Percentiles rank a stretch among this genome's conserved stretches.
Evolutionary conservation across 169 alveolate species (phyloP).

Genomic region (Miamiensis avidus): DNA sequence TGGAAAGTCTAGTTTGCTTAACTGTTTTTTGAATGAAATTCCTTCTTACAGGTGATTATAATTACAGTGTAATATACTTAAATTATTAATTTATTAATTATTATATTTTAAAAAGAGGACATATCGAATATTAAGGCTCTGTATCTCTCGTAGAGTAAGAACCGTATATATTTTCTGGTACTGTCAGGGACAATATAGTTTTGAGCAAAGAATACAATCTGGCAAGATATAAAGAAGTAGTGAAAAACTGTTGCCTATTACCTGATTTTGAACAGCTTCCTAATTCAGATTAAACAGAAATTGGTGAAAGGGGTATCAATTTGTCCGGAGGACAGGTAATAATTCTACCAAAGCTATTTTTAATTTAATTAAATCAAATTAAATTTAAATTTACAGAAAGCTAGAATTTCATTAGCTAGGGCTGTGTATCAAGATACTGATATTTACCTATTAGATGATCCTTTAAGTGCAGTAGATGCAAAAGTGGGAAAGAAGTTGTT

Average conservation of each 20-base stretch:
- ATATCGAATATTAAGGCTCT: constrained; percentile 21
- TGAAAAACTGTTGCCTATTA: constrained; percentile 18
- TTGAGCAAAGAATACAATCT: constrained; percentile 30
- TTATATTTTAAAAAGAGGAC: neutral
- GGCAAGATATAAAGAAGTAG: constrained; percentile 24
- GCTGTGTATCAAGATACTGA: constrained; percentile 80
- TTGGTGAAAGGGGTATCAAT: constrained; percentile 87
- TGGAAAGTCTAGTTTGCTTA: constrained; percentile 91
- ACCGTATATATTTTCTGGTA: constrained; percentile 40
- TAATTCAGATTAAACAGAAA: constrained; percentile 47
- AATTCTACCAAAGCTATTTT: neutral
- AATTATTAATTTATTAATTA: too few relatives aligned
- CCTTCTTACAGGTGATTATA: neutral
- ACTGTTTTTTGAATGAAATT: constrained; percentile 3
- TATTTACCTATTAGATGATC: constrained; percentile 79
- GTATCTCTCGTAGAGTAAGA: constrained; percentile 12
- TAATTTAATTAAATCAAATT: neutral
- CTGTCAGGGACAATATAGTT: constrained; percentile 31
- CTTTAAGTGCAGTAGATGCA: constrained; percentile 79
- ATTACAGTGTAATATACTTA: neutral
- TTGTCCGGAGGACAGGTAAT: constrained; percentile 74
- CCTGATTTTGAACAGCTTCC: constrained; percentile 12
- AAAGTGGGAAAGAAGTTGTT: constrained; percentile 68
- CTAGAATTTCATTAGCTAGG: constrained; percentile 84
- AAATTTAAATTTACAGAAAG: constrained; percentile 56